Evolutionary conservation across 2,329 filamentous ascomycete species (phyloP).

Genomic region (Chaetomium globosum): DNA sequence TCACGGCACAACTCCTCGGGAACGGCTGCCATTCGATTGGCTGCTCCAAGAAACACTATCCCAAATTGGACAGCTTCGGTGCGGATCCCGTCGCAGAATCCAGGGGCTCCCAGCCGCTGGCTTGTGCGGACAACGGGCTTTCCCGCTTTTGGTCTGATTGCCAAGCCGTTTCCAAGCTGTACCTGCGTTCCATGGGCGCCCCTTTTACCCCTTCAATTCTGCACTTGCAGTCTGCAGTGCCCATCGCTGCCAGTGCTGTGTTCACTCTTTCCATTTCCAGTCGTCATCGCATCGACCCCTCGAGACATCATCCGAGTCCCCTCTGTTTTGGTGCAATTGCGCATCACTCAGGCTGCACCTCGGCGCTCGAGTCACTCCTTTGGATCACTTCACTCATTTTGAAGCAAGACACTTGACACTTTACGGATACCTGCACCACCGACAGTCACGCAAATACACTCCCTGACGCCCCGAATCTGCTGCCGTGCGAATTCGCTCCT

Average conservation of each 20-base stretch:
- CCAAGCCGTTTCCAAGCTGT: conserved; percentile 21
- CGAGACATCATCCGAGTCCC: conserved; percentile 11
- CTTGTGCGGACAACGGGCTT: conserved; percentile 30
- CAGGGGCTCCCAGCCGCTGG: conserved; percentile 28
- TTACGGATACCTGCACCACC: neutral
- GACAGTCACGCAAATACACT: neutral
- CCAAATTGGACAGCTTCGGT: conserved; percentile 5
- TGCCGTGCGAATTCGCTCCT: conserved; percentile 16
- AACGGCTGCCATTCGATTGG: conserved; percentile 9
- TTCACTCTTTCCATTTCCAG: conserved; percentile 20
- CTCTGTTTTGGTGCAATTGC: conserved; percentile 8
- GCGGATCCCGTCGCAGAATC: conserved; percentile 27
- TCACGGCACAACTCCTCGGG: neutral
- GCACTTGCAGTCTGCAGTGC: neutral
- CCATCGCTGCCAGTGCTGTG: neutral
- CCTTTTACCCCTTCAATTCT: conserved; percentile 27
- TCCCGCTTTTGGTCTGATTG: conserved; percentile 28
- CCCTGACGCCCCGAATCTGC: neutral
- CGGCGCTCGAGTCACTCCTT: conserved; percentile 27
- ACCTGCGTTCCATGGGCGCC: conserved; percentile 28
- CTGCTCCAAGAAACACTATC: neutral
- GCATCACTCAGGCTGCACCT: conserved; percentile 8
- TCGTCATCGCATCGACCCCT: conserved; percentile 24
- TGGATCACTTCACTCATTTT: conserved; percentile 23
- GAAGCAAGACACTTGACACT: neutral